Evolutionary conservation across 352 stramenopile species (phyloP).

Genomic region (Phytophthora colocasiae): DNA sequence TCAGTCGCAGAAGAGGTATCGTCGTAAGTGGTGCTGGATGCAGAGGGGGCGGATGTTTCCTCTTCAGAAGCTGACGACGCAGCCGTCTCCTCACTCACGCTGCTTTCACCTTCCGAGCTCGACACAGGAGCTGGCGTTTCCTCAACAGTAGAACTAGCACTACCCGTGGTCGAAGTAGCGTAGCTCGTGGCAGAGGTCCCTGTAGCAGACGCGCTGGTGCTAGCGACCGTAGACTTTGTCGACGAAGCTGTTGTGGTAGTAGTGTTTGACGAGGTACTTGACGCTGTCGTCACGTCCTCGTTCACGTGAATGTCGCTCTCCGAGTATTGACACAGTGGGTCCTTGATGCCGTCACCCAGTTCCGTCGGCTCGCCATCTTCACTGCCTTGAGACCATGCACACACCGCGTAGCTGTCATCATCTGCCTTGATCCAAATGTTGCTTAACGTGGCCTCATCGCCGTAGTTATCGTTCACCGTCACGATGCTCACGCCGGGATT

Average conservation of each 20-base stretch:
- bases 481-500: background rate
- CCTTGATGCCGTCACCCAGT: conserved; percentile 3
- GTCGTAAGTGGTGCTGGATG: conserved; percentile 4
- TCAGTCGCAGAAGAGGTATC: conserved; percentile 10
- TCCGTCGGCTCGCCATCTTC: background rate
- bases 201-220: conserved; percentile 4
- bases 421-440: too few relatives aligned
- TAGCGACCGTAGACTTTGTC: conserved; percentile 8
- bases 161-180: conserved; percentile 10
- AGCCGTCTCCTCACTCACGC: conserved; percentile 10
- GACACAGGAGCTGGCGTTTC: conserved; percentile 11
- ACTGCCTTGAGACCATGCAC: background rate
- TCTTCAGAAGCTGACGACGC: conserved; percentile 17
- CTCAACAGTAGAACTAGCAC: conserved; percentile 10
- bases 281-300: background rate
- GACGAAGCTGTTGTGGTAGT: background rate
- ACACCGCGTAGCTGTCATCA: too few relatives aligned
- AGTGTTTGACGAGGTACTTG: background rate
- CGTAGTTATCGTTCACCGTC: conserved; percentile 9
- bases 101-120: conserved; percentile 13
- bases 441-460: conserved; percentile 1
- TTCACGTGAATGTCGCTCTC: conserved; percentile 4
- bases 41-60: conserved; percentile 1
- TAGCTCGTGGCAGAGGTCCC: conserved; percentile 11
- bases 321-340: conserved; percentile 1